A percentile compares a stretch with the other conserved stretches of the same genome.
Conservation (phyloP, 2,329 filamentous ascomycete genomes). For the Sordariomycetes sp. region DNA sequence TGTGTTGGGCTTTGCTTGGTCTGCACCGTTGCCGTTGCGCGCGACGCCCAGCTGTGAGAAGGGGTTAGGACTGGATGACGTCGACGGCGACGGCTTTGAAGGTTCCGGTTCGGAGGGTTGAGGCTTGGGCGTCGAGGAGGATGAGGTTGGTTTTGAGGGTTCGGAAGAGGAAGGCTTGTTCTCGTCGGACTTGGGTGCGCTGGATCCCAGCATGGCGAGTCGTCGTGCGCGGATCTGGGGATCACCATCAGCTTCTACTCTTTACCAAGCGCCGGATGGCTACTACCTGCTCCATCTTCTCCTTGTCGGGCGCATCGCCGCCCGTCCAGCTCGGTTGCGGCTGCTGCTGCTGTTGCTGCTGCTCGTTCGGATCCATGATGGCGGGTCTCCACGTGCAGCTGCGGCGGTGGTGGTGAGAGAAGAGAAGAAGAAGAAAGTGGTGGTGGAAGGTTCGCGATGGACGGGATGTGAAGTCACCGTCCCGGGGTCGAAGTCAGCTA, state of each 20-base stretch:
- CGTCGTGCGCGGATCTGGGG: conserved; percentile 37
- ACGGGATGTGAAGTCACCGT: too few species aligned
- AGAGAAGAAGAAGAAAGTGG: too few species aligned
- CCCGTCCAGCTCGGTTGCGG: conserved; percentile 27
- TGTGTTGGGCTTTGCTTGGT: conserved; percentile 25
- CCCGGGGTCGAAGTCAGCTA: too few species aligned
- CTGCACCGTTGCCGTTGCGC: conserved; percentile 12
- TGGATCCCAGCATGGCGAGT: conserved; percentile 37
- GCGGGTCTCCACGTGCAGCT: too few species aligned
- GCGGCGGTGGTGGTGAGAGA: too few species aligned
- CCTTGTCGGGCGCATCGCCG: conserved; percentile 45
- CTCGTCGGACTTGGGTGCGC: conserved; percentile 22
- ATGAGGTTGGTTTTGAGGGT: conserved; percentile 13
- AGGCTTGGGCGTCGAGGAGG: conserved; percentile 17
- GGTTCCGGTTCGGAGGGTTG: conserved; percentile 10
- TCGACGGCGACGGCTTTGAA: neutral
- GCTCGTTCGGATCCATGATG: conserved; percentile 37
- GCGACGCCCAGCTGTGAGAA: conserved; percentile 24
- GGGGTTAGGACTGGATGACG: conserved; percentile 16
- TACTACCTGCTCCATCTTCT: conserved; percentile 50
- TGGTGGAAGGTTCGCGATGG: too few species aligned
- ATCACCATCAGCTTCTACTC: conserved; percentile 7
- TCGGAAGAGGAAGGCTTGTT: conserved; percentile 13
- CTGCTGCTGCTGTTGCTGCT: conserved; percentile 22
- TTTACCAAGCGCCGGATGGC: too few species aligned